phyloP scores from a whole-genome alignment of 768 basidiomycete genomes.

The Phaffia australis region DNA sequence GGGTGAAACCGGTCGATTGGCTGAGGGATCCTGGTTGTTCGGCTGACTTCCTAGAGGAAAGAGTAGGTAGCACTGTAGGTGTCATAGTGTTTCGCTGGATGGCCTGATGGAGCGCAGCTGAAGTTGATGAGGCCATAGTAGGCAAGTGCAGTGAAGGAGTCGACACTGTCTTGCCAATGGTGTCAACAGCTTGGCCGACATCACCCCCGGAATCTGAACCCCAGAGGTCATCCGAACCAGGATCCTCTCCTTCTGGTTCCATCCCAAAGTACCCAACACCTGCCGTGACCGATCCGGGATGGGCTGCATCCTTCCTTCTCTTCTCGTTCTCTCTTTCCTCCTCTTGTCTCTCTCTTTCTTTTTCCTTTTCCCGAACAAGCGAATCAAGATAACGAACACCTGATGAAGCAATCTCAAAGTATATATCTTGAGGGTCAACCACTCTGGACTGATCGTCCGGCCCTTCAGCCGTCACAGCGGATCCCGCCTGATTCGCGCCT shows the following conservation, averaged over 20 bases:
- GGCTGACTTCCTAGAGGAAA: not conserved
- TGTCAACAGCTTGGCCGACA: slow-evolving; percentile 14
- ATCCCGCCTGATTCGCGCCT: slow-evolving; percentile 41
- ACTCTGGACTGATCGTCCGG: slow-evolving; percentile 44
- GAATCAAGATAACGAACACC: slow-evolving; percentile 63
- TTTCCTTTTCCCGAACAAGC: slow-evolving; percentile 42
- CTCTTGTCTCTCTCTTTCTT: slow-evolving; percentile 64
- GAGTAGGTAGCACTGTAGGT: too few species aligned
- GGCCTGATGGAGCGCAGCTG: not conserved
- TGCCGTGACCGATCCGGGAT: slow-evolving; percentile 1
- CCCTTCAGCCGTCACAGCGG: slow-evolving; percentile 44
- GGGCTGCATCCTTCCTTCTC: slow-evolving; percentile 16
- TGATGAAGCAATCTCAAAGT: slow-evolving; percentile 50
- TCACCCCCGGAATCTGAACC: slow-evolving; percentile 31
- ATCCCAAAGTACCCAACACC: not conserved
- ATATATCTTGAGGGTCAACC: slow-evolving; percentile 36
- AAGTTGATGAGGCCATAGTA: not conserved
- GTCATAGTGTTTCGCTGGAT: not conserved
- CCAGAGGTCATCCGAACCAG: slow-evolving; percentile 21
- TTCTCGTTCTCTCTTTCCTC: slow-evolving; percentile 47
- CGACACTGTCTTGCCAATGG: slow-evolving; percentile 10
- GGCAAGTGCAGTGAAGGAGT: slow-evolving; percentile 3
- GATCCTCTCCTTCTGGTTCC: not conserved
- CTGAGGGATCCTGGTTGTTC: too few species aligned
- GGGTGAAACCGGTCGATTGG: not conserved